phyloP scores from a whole-genome alignment of 192 early-diverging fungal species.

The Coemansia sp. region DNA sequence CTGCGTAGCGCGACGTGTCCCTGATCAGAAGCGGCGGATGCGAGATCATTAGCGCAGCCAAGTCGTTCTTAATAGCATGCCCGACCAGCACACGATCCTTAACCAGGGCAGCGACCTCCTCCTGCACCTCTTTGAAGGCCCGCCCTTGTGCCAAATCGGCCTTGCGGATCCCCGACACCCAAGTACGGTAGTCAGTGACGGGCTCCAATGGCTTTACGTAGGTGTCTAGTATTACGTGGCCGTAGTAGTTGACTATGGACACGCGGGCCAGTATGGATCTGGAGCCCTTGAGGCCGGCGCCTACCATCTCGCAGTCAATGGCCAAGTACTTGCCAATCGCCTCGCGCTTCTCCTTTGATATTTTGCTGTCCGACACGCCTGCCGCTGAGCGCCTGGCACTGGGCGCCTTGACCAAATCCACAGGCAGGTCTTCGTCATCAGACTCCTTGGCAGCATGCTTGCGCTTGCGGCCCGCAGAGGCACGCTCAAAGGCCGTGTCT shows the following conservation, averaged over 20 bases:
- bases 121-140: conserved; percentile 79
- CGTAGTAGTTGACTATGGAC: conserved; percentile 93
- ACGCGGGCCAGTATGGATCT: conserved; percentile 90
- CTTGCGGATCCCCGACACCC: conserved; percentile 90
- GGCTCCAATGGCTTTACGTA: conserved; percentile 82
- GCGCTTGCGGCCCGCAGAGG: conserved; percentile 9
- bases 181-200: conserved; percentile 94
- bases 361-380: not conserved
- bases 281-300: conserved; percentile 81
- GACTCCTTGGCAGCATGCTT: conserved; percentile 16
- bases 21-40: conserved; percentile 81
- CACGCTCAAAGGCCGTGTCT: conserved; percentile 1
- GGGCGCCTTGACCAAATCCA: conserved; percentile 16
- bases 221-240: conserved; percentile 80
- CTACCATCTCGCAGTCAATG: conserved; percentile 99
- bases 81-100: conserved; percentile 89
- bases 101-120: conserved; percentile 77
- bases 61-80: conserved; percentile 90
- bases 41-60: conserved; percentile 74
- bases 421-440: conserved; percentile 42
- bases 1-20: conserved; percentile 82
- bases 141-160: conserved; percentile 64
- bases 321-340: conserved; percentile 83
- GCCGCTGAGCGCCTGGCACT: conserved; percentile 10
- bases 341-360: conserved; percentile 32